phyloP scores from a whole-genome alignment of 164 flowering plant genomes.

The Aristolochia contorta region DNA sequence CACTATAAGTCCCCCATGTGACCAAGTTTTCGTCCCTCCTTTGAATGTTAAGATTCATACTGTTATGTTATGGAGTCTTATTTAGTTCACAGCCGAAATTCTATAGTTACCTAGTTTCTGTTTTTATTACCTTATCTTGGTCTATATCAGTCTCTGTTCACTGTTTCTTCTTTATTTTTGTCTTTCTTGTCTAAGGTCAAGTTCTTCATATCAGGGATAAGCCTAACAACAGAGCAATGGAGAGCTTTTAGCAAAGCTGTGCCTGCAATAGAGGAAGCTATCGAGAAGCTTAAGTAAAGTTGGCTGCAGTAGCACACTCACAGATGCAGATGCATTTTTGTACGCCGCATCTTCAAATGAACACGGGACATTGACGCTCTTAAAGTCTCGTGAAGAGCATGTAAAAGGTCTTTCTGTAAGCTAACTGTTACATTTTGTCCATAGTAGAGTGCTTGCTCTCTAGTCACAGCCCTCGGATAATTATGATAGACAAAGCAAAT shows the following conservation, averaged over 20 bases:
- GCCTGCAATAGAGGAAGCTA: slow-evolving; percentile 65
- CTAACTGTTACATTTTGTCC: background rate
- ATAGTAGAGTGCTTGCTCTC: no score
- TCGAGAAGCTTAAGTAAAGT: slow-evolving; percentile 43
- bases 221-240: slow-evolving; percentile 84
- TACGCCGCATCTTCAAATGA: background rate
- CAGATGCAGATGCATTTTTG: background rate
- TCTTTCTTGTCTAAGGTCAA: background rate
- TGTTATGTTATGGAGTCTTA: background rate
- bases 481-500: no score
- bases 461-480: no score
- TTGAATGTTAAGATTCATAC: background rate
- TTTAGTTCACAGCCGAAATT: background rate
- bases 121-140: background rate
- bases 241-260: slow-evolving; percentile 50
- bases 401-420: no score
- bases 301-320: background rate
- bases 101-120: background rate
- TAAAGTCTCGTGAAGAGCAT: background rate
- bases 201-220: slow-evolving; percentile 49
- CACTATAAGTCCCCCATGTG: no score
- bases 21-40: background rate
- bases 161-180: background rate
- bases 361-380: background rate
- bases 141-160: background rate